These are phyloP conservation scores for Aspergillus flavus DNA, from an alignment of 2,329 filamentous ascomycete species.

Conservation along the genomic window DNA sequence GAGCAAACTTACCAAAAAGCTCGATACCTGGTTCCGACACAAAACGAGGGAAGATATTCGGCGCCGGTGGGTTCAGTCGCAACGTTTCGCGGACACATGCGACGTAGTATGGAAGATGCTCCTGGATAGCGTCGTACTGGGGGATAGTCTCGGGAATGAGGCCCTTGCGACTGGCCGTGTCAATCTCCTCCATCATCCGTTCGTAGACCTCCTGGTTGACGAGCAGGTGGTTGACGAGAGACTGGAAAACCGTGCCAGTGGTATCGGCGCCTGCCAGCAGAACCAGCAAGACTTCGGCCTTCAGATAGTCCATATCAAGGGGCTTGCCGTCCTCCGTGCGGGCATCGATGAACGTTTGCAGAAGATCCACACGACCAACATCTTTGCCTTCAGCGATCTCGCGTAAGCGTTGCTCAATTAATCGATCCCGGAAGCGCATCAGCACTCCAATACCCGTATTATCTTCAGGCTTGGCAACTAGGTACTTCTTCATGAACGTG, in stretches of 20 bases:
- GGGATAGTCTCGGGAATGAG: slow-evolving; percentile 34
- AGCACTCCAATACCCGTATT: slow-evolving; percentile 58
- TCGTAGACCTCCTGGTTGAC: slow-evolving; percentile 45
- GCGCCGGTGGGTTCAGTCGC: slow-evolving; percentile 54
- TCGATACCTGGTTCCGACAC: slow-evolving; percentile 41
- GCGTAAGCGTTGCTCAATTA: slow-evolving; percentile 52
- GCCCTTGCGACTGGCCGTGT: slow-evolving; percentile 37
- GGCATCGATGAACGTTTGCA: slow-evolving; percentile 55
- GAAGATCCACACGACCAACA: slow-evolving; percentile 52
- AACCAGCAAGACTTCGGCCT: slow-evolving; percentile 56
- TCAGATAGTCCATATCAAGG: slow-evolving; percentile 54
- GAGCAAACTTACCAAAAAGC: slow-evolving; percentile 44
- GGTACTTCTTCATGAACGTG: slow-evolving; percentile 55
- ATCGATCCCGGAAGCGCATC: slow-evolving; percentile 60
- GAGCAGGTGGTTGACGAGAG: slow-evolving; percentile 49
- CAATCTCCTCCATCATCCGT: slow-evolving; percentile 52
- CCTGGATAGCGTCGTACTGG: slow-evolving; percentile 48
- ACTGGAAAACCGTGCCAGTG: slow-evolving; percentile 55
- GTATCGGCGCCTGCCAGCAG: slow-evolving; percentile 57
- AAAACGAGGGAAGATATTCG: slow-evolving; percentile 55
- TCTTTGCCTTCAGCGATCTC: slow-evolving; percentile 52
- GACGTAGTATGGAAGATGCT: slow-evolving; percentile 51
- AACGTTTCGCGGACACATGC: slow-evolving; percentile 56
- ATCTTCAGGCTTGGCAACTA: slow-evolving; percentile 57
- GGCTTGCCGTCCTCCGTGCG: slow-evolving; percentile 50